Conservation (phyloP, 2,329 filamentous ascomycete species). For the Drechslera avenae region DNA sequence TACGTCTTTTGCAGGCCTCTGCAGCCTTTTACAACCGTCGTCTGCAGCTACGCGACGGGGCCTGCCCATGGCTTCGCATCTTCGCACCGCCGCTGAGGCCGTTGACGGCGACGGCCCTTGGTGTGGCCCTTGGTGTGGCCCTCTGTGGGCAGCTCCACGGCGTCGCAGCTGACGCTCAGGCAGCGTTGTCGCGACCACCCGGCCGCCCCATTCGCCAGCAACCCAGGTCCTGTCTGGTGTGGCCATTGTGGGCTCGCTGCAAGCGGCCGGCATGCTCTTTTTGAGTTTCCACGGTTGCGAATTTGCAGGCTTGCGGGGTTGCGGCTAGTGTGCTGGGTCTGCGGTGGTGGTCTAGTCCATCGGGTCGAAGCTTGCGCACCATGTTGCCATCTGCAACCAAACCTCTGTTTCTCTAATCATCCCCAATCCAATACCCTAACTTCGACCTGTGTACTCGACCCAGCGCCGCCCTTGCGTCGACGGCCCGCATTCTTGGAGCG, state of each 20-base stretch:
- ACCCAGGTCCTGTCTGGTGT: too few relatives aligned
- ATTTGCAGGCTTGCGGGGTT: slow-evolving; percentile 9
- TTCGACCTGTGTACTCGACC: neutral
- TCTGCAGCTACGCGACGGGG: slow-evolving; percentile 15
- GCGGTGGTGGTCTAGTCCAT: slow-evolving; percentile 2
- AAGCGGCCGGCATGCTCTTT: slow-evolving; percentile 7
- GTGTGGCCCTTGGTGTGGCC: neutral
- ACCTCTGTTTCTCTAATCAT: slow-evolving; percentile 10
- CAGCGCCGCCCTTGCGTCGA: slow-evolving; percentile 5
- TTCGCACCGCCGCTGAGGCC: slow-evolving; percentile 7
- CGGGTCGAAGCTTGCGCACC: slow-evolving; percentile 12
- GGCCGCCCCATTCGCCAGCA: too few relatives aligned
- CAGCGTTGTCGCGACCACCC: too few relatives aligned
- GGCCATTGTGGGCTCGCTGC: neutral
- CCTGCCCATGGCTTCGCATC: slow-evolving; percentile 6
- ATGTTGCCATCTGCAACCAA: slow-evolving; percentile 8
- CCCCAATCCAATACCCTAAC: neutral
- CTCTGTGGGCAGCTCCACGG: too few relatives aligned
- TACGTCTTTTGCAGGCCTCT: too few relatives aligned
- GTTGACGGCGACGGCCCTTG: slow-evolving; percentile 1
- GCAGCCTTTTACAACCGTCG: too few relatives aligned
- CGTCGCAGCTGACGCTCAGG: too few relatives aligned
- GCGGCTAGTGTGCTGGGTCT: slow-evolving; percentile 5
- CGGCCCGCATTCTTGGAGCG: slow-evolving; percentile 17
- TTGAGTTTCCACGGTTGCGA: neutral